Percentiles rank a stretch among this genome's conserved stretches.
phyloP scores from a whole-genome alignment of 495 filamentous ascomycete species.

The Penicillium soppii region DNA sequence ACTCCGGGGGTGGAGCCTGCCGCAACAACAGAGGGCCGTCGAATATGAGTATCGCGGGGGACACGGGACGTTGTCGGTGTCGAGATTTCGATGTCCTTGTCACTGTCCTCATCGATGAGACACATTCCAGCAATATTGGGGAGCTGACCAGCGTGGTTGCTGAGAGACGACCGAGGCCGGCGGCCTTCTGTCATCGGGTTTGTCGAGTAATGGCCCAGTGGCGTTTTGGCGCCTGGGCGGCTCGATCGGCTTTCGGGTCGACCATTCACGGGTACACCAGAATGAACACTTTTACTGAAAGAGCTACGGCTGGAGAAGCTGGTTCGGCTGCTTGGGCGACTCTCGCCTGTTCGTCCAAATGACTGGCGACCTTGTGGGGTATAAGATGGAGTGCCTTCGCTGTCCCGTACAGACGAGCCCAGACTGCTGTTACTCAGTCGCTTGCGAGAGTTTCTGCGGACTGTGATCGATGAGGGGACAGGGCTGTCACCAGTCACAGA shows the following conservation, averaged over 20 bases:
- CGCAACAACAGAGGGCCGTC: slow-evolving; percentile 38
- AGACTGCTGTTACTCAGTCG: slow-evolving; percentile 60
- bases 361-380: slow-evolving; percentile 48
- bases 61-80: slow-evolving; percentile 36
- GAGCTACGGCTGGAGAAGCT: slow-evolving; percentile 45
- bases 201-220: slow-evolving; percentile 50
- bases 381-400: slow-evolving; percentile 47
- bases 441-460: slow-evolving; percentile 70
- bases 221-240: slow-evolving; percentile 63
- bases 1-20: slow-evolving; percentile 26
- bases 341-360: slow-evolving; percentile 46
- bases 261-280: slow-evolving; percentile 24
- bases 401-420: slow-evolving; percentile 52
- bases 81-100: slow-evolving; percentile 31
- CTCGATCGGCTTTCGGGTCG: slow-evolving; percentile 71
- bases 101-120: slow-evolving; percentile 44
- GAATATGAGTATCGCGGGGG: slow-evolving; percentile 26
- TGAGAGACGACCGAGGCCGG: slow-evolving; percentile 48
- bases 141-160: slow-evolving; percentile 38
- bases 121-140: slow-evolving; percentile 38
- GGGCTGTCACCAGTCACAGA: slow-evolving; percentile 51
- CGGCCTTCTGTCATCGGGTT: slow-evolving; percentile 46
- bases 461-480: slow-evolving; percentile 73
- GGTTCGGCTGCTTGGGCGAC: slow-evolving; percentile 48
- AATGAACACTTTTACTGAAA: slow-evolving; percentile 42